phyloP scores from a whole-genome alignment of 225 moss, liverwort and hornwort species.

The Marchantia polymorpha region DNA sequence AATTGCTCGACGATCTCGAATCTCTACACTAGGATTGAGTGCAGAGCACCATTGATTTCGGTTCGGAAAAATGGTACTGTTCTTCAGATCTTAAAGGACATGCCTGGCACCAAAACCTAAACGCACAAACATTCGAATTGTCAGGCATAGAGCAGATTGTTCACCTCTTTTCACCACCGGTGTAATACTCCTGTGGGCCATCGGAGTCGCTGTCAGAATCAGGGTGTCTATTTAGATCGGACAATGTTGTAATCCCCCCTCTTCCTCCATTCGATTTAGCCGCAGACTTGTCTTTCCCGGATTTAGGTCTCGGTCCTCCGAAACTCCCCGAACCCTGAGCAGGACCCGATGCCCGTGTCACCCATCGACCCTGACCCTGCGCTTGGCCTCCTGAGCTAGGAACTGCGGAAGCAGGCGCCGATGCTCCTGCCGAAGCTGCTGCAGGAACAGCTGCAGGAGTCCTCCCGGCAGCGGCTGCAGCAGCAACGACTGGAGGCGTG shows the following conservation, averaged over 20 bases:
- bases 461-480: constrained; percentile 2
- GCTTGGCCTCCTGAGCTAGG: constrained; percentile 9
- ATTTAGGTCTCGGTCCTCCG: constrained; percentile 37
- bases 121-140: background rate
- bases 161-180: constrained; percentile 84
- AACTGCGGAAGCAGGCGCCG: constrained; percentile 3
- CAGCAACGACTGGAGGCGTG: background rate
- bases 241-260: constrained; percentile 62
- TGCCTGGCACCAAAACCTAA: constrained; percentile 6
- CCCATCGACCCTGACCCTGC: constrained; percentile 30
- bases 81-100: background rate
- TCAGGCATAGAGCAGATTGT: background rate
- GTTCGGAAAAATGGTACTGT: background rate
- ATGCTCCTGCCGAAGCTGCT: constrained; percentile 18
- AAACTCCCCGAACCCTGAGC: constrained; percentile 35
- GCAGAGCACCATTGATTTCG: background rate
- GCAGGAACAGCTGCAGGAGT: constrained; percentile 17
- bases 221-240: constrained; percentile 57
- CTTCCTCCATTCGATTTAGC: constrained; percentile 40
- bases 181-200: constrained; percentile 79
- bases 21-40: background rate
- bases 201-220: constrained; percentile 79
- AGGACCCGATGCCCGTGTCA: constrained; percentile 33
- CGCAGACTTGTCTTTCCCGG: constrained; percentile 55
- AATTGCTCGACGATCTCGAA: background rate